Percentiles rank a stretch among this genome's conserved stretches.
Evolutionary conservation across 164 flowering plant genomes (phyloP).

Genomic region (Dillenia suffruticosa): DNA sequence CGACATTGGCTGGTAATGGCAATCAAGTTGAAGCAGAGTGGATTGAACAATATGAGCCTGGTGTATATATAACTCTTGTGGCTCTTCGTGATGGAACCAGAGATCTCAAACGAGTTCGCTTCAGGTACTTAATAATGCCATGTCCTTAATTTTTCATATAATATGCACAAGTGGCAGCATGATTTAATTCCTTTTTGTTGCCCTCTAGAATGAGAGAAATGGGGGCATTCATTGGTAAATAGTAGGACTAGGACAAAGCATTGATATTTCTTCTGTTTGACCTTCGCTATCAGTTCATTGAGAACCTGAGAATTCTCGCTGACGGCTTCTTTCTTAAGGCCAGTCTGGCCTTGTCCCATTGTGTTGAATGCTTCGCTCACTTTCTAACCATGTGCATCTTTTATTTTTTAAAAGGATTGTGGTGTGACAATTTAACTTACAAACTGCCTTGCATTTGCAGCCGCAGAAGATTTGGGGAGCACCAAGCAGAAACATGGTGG

Average conservation of each 20-base stretch:
- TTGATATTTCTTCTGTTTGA: too few relatives aligned
- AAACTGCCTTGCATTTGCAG: constrained; percentile 16
- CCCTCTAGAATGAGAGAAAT: too few relatives aligned
- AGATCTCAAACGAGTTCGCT: constrained; percentile 48
- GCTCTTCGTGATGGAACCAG: constrained; percentile 40
- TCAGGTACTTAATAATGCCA: constrained; percentile 22
- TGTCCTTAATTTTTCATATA: not conserved
- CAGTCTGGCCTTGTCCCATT: too few relatives aligned
- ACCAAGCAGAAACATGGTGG: constrained; percentile 60
- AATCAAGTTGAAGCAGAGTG: constrained; percentile 42
- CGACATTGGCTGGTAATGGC: constrained; percentile 5
- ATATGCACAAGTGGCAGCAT: not conserved
- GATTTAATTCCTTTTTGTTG: too few relatives aligned
- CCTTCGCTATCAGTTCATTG: too few relatives aligned
- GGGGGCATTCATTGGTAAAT: too few relatives aligned
- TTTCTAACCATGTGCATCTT: too few relatives aligned
- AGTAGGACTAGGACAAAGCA: too few relatives aligned
- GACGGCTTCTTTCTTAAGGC: too few relatives aligned
- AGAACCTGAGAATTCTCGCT: too few relatives aligned
- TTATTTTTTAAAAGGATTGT: too few relatives aligned
- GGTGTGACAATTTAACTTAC: not conserved
- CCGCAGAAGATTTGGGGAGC: constrained; percentile 51
- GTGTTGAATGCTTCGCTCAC: too few relatives aligned
- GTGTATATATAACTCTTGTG: constrained; percentile 43
- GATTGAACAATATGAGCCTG: constrained; percentile 46